Evolutionary conservation across 2,329 filamentous ascomycete genomes (phyloP).

Genomic region (Fusarium incarnatum): DNA sequence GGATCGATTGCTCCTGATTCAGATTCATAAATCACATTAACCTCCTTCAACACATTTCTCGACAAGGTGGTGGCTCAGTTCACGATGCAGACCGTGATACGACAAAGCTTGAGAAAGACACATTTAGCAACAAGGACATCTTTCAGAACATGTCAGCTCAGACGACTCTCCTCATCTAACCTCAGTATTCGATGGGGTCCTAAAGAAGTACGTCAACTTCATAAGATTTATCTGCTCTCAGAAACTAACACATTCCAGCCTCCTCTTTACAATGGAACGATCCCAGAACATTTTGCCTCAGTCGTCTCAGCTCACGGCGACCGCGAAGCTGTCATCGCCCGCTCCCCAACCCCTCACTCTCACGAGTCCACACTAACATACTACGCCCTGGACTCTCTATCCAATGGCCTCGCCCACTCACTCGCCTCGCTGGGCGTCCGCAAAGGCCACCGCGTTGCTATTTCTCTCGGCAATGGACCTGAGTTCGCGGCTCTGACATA

Average conservation of each 20-base stretch:
- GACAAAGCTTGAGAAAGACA: constrained; percentile 27
- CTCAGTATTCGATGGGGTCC: constrained; percentile 49
- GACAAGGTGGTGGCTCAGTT: neutral
- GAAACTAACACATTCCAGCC: constrained; percentile 61
- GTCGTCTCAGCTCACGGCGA: constrained; percentile 75
- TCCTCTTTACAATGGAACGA: constrained; percentile 73
- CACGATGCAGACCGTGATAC: constrained; percentile 35
- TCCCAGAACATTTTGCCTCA: constrained; percentile 77
- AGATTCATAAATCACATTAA: neutral
- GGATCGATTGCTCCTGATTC: neutral
- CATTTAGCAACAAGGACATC: constrained; percentile 10
- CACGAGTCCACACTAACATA: constrained; percentile 80
- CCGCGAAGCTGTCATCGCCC: constrained; percentile 67
- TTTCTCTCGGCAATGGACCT: constrained; percentile 85
- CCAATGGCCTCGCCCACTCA: constrained; percentile 79
- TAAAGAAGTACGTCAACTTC: constrained; percentile 43
- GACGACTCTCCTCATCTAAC: constrained; percentile 36
- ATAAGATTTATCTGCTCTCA: no score
- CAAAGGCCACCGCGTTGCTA: constrained; percentile 86
- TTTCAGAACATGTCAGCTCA: constrained; percentile 17
- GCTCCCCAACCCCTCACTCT: constrained; percentile 55
- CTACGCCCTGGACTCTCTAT: constrained; percentile 76
- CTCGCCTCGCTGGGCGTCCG: constrained; percentile 76
- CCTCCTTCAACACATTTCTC: neutral
- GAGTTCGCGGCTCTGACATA: constrained; percentile 90